Base-by-base conservation (phyloP, 2,329 filamentous ascomycete species). In the Talaromyces amestolkiae region DNA sequence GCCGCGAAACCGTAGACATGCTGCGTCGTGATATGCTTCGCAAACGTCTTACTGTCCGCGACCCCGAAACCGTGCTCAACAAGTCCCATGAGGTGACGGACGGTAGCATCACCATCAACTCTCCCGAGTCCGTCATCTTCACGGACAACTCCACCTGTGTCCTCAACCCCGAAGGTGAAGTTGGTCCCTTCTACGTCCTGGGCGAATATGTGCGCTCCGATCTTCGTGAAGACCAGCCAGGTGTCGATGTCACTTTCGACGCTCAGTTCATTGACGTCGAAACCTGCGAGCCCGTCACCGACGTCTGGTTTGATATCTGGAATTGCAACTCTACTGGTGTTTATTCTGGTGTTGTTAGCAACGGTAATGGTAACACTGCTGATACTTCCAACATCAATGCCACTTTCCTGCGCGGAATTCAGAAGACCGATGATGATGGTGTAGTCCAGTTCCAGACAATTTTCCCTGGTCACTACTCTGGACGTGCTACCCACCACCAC, bases 91-190 rank as follows among this genome's bases (percentile, higher is more conserved):
- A 77, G 61, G 78, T 78, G 22, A 73, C 73, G 10, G 51, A 69
- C 2, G 24, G 68, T 9, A 49, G 35, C 27, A 70, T 73, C 27
- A 72, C 68, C 1, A 1, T 68, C 11, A 65, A 63, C 54, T 69
- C 71, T 3, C 51, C 69, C 17, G 72, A 72, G 22, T 62, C 66
- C 0, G 68, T 68, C n/a, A 58, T 75, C 15, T 75, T 75, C 64
- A 39, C 65, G 53, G 69, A 69, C 59, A 73, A 68, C 72, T 22
- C 75, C 70, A 43, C 79, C 33, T 85, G 83, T 67, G 71, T 84
- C 17, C 75, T 86, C 35, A 80, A 77, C 31, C 83, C 83, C 0
- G 83, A 85, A 70, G 80, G 80, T 15, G 84, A 80, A 5, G 76
- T 61, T 10, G 70, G 71, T 2, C 83, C 83, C 9, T 85, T 83